Base-by-base conservation (phyloP, 129 eudicot species). In the Mikania micrantha region DNA sequence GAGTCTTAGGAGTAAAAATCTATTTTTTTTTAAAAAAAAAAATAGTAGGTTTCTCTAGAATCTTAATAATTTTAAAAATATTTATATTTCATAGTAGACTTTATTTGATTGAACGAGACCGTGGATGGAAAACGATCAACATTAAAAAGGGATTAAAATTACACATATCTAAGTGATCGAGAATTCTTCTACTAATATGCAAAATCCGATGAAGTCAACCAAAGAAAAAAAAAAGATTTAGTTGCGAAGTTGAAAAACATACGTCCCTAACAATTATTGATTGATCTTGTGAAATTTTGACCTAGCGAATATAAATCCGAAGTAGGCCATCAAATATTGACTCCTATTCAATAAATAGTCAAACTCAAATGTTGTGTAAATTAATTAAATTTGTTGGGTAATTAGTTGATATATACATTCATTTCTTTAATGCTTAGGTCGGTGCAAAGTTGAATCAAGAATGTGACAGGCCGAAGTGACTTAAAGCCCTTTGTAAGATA, bases 401-500 rank as follows among this genome's bases (percentile, higher is more conserved):
- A 29, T 29, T 29, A 40, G 66, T 54, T 28, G 49, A 52, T 39
- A 40, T 52, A 16, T 39, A 40, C 39, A 16, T 74, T 28, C 49
- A 27, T 54, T 74, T 64, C 9, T 74, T 9, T 66, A 40, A 65
- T 54, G 67, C 59, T 2, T 19, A 74, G 66, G 78, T 66, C 78
- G 78, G 78, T 74, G 78, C 67, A 66, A 54, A 39, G 78, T 74
- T 74, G 78, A 74, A 74, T 52, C 45, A 65, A 27, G 78, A 70
- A 64, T 44, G 69, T 59, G 80, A 76, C 36, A 67, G 3, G 67
- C 60, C 29, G 80, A 76, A 68, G 70, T 76, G 80, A 76, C 80
- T 76, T 68, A 76, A 76, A 75, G 74, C 74, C 63, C 74, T 32
- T 75, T 36, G 60, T 58, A 67, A 75, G 79, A 75, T 75, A 75